Conservation (phyloP, 305 asterid species). For the Fraxinus nigra region DNA sequence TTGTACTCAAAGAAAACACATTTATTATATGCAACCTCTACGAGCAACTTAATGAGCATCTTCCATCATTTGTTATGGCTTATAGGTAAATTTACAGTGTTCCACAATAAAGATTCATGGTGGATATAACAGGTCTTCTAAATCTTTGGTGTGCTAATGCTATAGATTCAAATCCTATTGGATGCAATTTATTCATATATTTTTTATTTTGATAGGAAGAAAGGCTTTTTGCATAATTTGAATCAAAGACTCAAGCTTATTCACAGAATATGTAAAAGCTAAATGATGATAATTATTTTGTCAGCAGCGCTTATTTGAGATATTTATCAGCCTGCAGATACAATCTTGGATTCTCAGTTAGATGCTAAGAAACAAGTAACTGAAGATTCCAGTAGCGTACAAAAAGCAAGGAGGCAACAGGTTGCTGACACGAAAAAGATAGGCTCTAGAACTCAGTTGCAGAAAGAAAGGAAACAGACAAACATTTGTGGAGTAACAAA, state of each 20-base stretch:
- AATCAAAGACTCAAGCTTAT: background rate
- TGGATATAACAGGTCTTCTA: background rate
- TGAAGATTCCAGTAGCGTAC: conserved; percentile 23
- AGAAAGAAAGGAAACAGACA: conserved; percentile 12
- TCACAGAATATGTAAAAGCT: background rate
- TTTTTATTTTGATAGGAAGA: background rate
- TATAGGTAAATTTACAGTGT: background rate
- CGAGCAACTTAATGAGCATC: background rate
- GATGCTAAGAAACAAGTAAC: conserved; percentile 11
- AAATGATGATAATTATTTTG: conserved; percentile 7
- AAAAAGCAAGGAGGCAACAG: conserved; percentile 20
- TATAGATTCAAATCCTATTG: background rate
- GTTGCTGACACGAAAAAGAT: conserved; percentile 8
- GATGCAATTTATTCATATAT: background rate
- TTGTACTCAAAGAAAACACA: background rate
- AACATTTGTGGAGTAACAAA: conserved; percentile 16
- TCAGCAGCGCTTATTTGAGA: background rate
- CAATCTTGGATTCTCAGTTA: conserved; percentile 22
- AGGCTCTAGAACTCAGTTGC: conserved; percentile 27
- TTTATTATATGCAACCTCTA: background rate
- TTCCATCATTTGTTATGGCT: background rate
- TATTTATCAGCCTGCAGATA: conserved; percentile 28
- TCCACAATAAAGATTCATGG: background rate
- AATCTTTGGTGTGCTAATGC: background rate
- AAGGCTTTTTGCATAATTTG: background rate